Evolutionary conservation across 1,139 yeast species (phyloP).

Genomic region (Kodamaea suecica): DNA sequence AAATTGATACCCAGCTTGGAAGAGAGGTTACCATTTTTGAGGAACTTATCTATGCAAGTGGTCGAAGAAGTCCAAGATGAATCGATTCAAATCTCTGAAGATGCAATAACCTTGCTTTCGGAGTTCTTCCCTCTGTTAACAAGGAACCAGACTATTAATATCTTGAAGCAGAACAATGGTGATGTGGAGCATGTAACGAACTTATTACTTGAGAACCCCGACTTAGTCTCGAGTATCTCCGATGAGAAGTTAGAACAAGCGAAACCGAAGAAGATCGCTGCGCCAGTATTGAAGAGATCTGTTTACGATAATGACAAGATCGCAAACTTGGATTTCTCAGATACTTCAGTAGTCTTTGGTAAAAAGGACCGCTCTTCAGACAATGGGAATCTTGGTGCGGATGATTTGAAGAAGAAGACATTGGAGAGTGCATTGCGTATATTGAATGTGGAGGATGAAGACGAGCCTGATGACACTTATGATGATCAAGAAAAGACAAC

Average conservation of each 20-base stretch:
- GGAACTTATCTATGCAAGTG: slow-evolving; percentile 15
- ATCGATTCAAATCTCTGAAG: slow-evolving; percentile 21
- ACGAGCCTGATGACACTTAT: slow-evolving; percentile 82
- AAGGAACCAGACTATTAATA: slow-evolving; percentile 38
- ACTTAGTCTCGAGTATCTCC: slow-evolving; percentile 25
- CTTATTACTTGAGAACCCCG: slow-evolving; percentile 60
- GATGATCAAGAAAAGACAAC: slow-evolving; percentile 61
- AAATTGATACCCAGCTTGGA: slow-evolving; percentile 50
- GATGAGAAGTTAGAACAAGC: slow-evolving; percentile 4
- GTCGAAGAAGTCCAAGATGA: slow-evolving; percentile 8
- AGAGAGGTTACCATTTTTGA: slow-evolving; percentile 44
- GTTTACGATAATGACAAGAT: slow-evolving; percentile 31
- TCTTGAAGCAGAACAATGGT: slow-evolving; percentile 47
- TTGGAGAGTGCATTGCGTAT: slow-evolving; percentile 61
- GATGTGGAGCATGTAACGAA: slow-evolving; percentile 61
- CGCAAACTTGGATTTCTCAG: slow-evolving; percentile 21
- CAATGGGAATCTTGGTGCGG: slow-evolving; percentile 14
- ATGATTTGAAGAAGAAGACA: slow-evolving; percentile 51
- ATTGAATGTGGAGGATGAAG: slow-evolving; percentile 71
- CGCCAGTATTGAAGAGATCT: slow-evolving; percentile 15
- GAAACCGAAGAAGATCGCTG: slow-evolving; percentile 2
- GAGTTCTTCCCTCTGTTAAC: slow-evolving; percentile 61
- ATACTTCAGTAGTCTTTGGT: slow-evolving; percentile 20
- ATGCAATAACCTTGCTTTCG: slow-evolving; percentile 40
- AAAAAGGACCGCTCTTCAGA: slow-evolving; percentile 17